Evolutionary conservation across 805 yeast species (phyloP).

Genomic region (Kluyveromyces nonfermentans): DNA sequence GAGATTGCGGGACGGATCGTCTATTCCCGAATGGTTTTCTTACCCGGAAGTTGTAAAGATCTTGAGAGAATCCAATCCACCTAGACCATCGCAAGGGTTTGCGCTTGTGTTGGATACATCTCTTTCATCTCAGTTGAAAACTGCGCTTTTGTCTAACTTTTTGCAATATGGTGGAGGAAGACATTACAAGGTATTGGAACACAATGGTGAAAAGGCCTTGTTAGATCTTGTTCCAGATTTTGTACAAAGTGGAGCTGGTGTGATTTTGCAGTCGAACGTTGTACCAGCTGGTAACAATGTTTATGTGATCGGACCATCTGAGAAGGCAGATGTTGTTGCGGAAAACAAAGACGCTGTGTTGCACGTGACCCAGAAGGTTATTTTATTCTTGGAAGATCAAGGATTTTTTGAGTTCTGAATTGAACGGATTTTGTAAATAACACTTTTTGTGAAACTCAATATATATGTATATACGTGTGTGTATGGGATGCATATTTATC

Average conservation of each 20-base stretch:
- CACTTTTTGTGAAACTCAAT: too few species aligned
- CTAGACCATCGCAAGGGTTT: slow-evolving; percentile 84
- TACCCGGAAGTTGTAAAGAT: slow-evolving; percentile 93
- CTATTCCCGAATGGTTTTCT: slow-evolving; percentile 94
- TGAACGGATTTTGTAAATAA: slow-evolving; percentile 16
- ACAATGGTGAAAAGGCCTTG: slow-evolving; percentile 62
- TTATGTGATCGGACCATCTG: slow-evolving; percentile 37
- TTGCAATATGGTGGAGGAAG: slow-evolving; percentile 85
- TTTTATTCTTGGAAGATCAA: slow-evolving; percentile 65
- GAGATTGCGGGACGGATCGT: slow-evolving; percentile 74
- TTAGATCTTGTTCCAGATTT: slow-evolving; percentile 39
- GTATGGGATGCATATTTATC: not conserved
- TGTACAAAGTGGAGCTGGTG: slow-evolving; percentile 81
- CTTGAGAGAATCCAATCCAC: slow-evolving; percentile 86
- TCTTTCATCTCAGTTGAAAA: slow-evolving; percentile 56
- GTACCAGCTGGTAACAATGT: slow-evolving; percentile 22
- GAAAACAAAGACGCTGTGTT: slow-evolving; percentile 48
- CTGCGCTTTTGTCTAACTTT: slow-evolving; percentile 81
- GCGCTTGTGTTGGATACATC: slow-evolving; percentile 57
- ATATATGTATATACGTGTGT: not conserved
- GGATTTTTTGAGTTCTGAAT: slow-evolving; percentile 58
- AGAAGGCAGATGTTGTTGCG: slow-evolving; percentile 49
- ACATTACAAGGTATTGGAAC: slow-evolving; percentile 44
- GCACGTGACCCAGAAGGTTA: slow-evolving; percentile 66
- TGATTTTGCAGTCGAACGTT: slow-evolving; percentile 44